Percentiles rank a stretch among this genome's conserved stretches.
Conservation (phyloP, 768 basidiomycete genomes). For the Boletus subparvulus region DNA sequence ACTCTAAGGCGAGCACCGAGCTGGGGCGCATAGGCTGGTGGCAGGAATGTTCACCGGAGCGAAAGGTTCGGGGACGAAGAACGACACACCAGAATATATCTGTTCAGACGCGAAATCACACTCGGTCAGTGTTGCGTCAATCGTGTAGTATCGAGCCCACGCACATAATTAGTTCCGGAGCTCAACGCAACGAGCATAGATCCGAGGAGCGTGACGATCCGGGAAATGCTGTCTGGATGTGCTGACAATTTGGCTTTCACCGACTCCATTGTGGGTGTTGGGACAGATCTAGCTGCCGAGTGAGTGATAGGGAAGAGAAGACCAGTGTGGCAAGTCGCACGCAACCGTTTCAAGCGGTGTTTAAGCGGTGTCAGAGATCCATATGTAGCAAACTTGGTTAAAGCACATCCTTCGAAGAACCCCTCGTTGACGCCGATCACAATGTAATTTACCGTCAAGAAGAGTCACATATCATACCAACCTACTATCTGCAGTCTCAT, state of each 20-base stretch:
- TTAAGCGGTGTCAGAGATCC: too few species aligned
- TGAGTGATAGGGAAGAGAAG: too few species aligned
- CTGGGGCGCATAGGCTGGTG: slow-evolving; percentile 83
- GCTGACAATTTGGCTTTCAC: slow-evolving; percentile 12
- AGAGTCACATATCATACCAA: too few species aligned
- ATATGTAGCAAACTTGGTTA: too few species aligned
- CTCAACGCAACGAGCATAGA: slow-evolving; percentile 61
- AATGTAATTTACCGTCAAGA: too few species aligned
- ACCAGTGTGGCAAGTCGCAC: too few species aligned
- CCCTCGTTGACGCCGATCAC: too few species aligned
- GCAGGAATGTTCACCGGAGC: neutral
- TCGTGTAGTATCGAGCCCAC: slow-evolving; percentile 24
- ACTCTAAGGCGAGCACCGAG: slow-evolving; percentile 74
- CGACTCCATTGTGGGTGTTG: slow-evolving; percentile 6
- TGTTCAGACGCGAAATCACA: neutral
- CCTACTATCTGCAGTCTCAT: too few species aligned
- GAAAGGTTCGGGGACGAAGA: neutral
- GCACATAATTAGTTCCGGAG: slow-evolving; percentile 75
- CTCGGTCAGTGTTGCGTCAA: neutral
- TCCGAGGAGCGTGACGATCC: slow-evolving; percentile 51
- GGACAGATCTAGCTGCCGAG: too few species aligned
- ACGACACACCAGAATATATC: slow-evolving; percentile 32
- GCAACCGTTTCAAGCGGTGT: too few species aligned
- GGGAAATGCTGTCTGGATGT: slow-evolving; percentile 31
- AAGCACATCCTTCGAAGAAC: too few species aligned